Evolutionary conservation across 257 asterid species (phyloP), one percentile per base, ranked within the genome.

Genomic region (Ilex aquifolium): DNA sequence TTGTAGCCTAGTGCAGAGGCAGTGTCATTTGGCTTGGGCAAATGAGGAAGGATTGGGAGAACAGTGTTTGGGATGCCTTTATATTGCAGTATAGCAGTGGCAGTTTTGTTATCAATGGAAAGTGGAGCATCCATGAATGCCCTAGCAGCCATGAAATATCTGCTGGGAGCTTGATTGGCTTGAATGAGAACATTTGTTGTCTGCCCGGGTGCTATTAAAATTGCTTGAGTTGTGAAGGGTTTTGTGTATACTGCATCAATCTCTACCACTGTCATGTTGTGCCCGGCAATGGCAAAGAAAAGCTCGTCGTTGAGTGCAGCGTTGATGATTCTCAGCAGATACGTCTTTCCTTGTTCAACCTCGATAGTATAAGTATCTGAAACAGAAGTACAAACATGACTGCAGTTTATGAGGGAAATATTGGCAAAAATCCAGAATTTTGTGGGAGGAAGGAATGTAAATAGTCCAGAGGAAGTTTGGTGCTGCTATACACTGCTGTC

Each of bases 71-170:
- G 74, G 62, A 75, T 67, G 68, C 82, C 79, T 55, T 68, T 75
- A 71, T 81, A 81, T 40, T 81, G 82, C 36, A 78, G 46, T 55
- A 81, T 70, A 40, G 83, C 83, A 1, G 87, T 73, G 16, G 80
- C 83, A 1, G 83, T 81, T 62, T 78, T 81, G 64, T 78, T 81
- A 70, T 81, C 80, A 6, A 81, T 46, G 0, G 80, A 48, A 29
- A 78, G 62, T 0, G 83, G 83, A 59, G 60, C 83, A 36, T 78
- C 83, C 65, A 70, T 75, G 76, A 75, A 81, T 1, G 82, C 46
- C 69, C 87, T 59, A 2, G 82, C 70, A 11, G 84, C 83, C 82
- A 81, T 78, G 76, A 75, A 75, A 63, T 81, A 81, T 59, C 87
- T 40, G 11, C 78, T 76, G 0, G 84, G 80, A 15, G 36, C 4